phyloP scores from a whole-genome alignment of 768 basidiomycete genomes.

The Termitomyces titanicus region DNA sequence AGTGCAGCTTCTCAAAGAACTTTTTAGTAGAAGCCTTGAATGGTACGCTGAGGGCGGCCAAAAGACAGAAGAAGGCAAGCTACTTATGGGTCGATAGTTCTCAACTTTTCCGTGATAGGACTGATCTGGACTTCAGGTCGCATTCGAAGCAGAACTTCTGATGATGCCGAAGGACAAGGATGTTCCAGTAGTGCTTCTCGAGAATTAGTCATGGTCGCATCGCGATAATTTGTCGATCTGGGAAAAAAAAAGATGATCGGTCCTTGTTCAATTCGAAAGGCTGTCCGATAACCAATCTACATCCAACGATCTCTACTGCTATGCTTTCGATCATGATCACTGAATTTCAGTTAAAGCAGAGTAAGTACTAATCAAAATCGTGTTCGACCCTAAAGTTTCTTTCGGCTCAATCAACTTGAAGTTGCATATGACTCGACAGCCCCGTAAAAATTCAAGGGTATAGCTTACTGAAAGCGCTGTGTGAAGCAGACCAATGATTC shows the following conservation, averaged over 20 bases:
- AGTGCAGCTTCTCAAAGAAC: not conserved
- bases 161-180: conserved; percentile 52
- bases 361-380: not conserved
- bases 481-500: too few relatives aligned
- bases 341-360: too few relatives aligned
- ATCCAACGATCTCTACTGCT: not conserved
- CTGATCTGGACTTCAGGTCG: conserved; percentile 26
- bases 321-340: not conserved
- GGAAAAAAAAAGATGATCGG: too few relatives aligned
- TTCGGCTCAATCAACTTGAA: too few relatives aligned
- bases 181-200: conserved; percentile 38
- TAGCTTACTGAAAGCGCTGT: too few relatives aligned
- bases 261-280: not conserved
- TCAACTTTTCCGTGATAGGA: not conserved
- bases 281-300: not conserved
- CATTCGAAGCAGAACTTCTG: conserved; percentile 42
- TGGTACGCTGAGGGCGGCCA: conserved; percentile 43
- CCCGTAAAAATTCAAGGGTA: not conserved
- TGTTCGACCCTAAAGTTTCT: not conserved
- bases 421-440: too few relatives aligned
- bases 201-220: conserved; percentile 11
- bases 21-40: conserved; percentile 45
- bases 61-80: conserved; percentile 43
- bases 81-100: not conserved
- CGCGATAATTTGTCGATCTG: not conserved